Base-by-base conservation (phyloP, 176 grass and related monocot species). In the Miscanthus lutarioriparius region DNA sequence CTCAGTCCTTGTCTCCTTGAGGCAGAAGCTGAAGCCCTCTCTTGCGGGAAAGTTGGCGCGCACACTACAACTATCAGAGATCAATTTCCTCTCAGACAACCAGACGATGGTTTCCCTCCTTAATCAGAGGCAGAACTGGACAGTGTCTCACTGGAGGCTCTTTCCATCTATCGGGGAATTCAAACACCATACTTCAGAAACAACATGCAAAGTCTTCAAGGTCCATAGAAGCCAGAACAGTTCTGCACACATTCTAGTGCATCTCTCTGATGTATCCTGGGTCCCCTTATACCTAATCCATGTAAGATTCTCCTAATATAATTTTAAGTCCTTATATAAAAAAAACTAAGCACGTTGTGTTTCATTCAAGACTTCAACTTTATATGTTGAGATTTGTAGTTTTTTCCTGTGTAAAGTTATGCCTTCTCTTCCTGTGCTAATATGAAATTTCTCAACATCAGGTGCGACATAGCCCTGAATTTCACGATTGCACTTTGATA, bases 391-490 rank as follows among this genome's bases (percentile, higher is more conserved):
- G 8, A 44, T 19, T 17, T 22, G 9, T 32, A 62, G 37, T 68
- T 27, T 69, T 73, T 8, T 6, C 44, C 13, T 61, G 54, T 36
- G 5, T 30, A 6, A 75, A 30, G 27, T 87, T 27, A 12, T 16
- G 3, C 36, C 53, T 22, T 62, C 79, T 12, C 16, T 10, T n/a
- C 64, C 0, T 38, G 41, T 83, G 25, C 58, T 81, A 61, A 82
- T 13, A 62, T 67, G 74, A 45, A 78, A 53, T 25, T 49, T 72
- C 14, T 78, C 28, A 73, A 45, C 32, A 23, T 83, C 67, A 99
- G 91, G 97, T 92, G 37, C 83, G 93, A 6, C 96, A 96, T 70
- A 87, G 93, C 59, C 90, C 91, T 44, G 91, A 91, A 8, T 99
- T 99, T 80, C 94, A 99, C n/a, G 28, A 89, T 70, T 96, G 96